Evolutionary conservation across 768 basidiomycete species (phyloP).

Genomic region (Megacollybia marginata): DNA sequence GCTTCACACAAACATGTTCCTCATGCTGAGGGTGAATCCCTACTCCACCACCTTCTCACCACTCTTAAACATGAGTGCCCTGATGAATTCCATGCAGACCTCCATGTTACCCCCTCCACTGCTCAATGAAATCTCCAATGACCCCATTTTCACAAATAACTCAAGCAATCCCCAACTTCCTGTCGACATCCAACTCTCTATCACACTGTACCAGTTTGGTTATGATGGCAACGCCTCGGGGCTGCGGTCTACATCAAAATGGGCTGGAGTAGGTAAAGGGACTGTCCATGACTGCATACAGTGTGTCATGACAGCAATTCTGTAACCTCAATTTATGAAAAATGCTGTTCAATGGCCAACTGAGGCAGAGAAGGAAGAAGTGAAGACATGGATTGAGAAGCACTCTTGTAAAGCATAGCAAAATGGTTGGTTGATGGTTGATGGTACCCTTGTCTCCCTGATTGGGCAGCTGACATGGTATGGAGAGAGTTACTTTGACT

Average conservation of each 20-base stretch:
- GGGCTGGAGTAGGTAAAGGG: slow-evolving; percentile 29
- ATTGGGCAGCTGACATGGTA: no score
- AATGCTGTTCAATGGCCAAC: slow-evolving; percentile 20
- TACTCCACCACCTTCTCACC: slow-evolving; percentile 10
- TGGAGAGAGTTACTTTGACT: no score
- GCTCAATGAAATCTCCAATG: slow-evolving; percentile 12
- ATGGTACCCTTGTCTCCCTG: slow-evolving; percentile 31
- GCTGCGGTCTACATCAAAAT: slow-evolving; percentile 23
- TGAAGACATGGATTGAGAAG: slow-evolving; percentile 30
- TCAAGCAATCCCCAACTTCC: slow-evolving; percentile 18
- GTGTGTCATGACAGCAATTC: slow-evolving; percentile 23
- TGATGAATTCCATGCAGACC: slow-evolving; percentile 20
- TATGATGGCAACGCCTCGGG: slow-evolving; percentile 30
- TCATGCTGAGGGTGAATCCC: slow-evolving; percentile 1
- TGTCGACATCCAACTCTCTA: slow-evolving; percentile 26
- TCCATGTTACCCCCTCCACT: slow-evolving; percentile 22
- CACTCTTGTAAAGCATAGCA: slow-evolving; percentile 25
- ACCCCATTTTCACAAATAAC: slow-evolving; percentile 9
- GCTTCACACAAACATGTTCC: slow-evolving; percentile 3
- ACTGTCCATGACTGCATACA: slow-evolving; percentile 19
- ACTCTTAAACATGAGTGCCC: slow-evolving; percentile 14
- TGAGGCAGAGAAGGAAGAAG: slow-evolving; percentile 24
- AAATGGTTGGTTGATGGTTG: slow-evolving; percentile 27
- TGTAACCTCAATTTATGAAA: slow-evolving; percentile 15
- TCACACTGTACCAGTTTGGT: slow-evolving; percentile 10